These are phyloP conservation scores for Phaeomoniella chlamydospora DNA, from an alignment of 2,329 filamentous ascomycete species.

Conservation along the genomic window DNA sequence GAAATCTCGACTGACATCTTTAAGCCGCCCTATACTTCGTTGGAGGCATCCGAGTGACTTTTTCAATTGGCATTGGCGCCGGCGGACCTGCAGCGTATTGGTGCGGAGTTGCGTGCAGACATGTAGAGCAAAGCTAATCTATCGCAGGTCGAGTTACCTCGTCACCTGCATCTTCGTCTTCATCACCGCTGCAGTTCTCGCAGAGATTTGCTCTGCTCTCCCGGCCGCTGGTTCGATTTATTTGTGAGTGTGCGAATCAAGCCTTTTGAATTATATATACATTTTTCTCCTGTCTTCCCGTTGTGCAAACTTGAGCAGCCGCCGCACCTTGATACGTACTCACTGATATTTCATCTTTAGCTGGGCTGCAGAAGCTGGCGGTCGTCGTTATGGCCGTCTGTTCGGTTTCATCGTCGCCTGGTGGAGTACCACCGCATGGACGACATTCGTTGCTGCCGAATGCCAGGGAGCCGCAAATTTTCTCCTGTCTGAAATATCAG, in stretches of 20 bases:
- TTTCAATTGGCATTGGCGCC: not conserved
- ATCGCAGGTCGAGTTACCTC: not conserved
- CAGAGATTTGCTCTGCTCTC: slow-evolving; percentile 16
- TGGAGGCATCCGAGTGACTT: not conserved
- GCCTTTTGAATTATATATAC: too few relatives aligned
- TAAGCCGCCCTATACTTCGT: not conserved
- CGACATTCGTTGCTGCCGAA: slow-evolving; percentile 17
- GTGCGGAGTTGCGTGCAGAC: too few relatives aligned
- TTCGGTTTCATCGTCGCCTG: slow-evolving; percentile 35
- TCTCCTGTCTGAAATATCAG: slow-evolving; percentile 20
- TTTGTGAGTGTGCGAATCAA: slow-evolving; percentile 17
- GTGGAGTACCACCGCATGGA: slow-evolving; percentile 43
- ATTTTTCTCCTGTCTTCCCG: too few relatives aligned
- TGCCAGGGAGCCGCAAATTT: slow-evolving; percentile 15
- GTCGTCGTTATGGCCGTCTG: slow-evolving; percentile 24
- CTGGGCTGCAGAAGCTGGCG: slow-evolving; percentile 35
- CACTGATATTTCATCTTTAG: too few relatives aligned
- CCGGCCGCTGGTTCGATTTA: slow-evolving; percentile 17
- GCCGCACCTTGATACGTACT: too few relatives aligned
- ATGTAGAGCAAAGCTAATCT: too few relatives aligned
- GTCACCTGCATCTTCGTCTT: slow-evolving; percentile 2
- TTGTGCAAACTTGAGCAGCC: too few relatives aligned
- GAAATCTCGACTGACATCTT: too few relatives aligned
- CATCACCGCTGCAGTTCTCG: slow-evolving; percentile 16
- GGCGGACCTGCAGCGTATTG: not conserved